These are phyloP conservation scores for Dryadomyces quercus-mongolicae DNA, from an alignment of 2,329 filamentous ascomycete genomes.

Conservation along the genomic window DNA sequence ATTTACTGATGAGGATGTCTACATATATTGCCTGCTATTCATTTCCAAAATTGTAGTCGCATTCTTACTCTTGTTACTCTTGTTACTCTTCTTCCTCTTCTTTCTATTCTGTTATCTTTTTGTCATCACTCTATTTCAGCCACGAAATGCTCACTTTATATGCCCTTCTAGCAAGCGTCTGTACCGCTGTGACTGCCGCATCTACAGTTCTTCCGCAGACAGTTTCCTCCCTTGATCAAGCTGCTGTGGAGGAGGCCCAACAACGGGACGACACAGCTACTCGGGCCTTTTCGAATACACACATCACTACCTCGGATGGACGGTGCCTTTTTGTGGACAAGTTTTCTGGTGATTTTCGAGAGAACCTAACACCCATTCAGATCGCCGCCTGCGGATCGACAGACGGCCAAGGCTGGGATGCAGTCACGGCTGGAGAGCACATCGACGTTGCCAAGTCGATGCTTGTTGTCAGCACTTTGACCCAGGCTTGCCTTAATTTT, in stretches of 20 bases:
- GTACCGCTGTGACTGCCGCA: slow-evolving; percentile 14
- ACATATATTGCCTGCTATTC: too few relatives aligned
- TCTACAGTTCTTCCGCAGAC: slow-evolving; percentile 20
- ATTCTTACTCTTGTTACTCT: too few relatives aligned
- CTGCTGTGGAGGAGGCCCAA: slow-evolving; percentile 31
- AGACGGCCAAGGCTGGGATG: slow-evolving; percentile 32
- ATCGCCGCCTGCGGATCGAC: slow-evolving; percentile 29
- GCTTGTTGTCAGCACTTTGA: slow-evolving; percentile 43
- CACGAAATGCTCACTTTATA: slow-evolving; percentile 11
- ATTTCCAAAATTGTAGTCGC: too few relatives aligned
- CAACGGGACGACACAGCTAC: slow-evolving; percentile 30
- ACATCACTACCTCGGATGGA: slow-evolving; percentile 31
- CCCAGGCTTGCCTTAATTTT: slow-evolving; percentile 47
- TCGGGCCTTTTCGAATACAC: slow-evolving; percentile 29
- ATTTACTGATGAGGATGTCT: too few relatives aligned
- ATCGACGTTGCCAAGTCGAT: slow-evolving; percentile 32
- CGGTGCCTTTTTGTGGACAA: slow-evolving; percentile 33
- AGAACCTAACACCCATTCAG: slow-evolving; percentile 33
- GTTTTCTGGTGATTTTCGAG: slow-evolving; percentile 34
- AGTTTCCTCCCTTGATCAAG: slow-evolving; percentile 29
- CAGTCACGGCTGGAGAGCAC: slow-evolving; percentile 38
- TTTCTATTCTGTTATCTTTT: too few relatives aligned
- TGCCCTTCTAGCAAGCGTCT: slow-evolving; percentile 12
- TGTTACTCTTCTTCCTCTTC: too few relatives aligned
- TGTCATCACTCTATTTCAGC: too few relatives aligned